Percentiles rank a stretch among this genome's conserved stretches.
These are phyloP conservation scores for Russula sp. DNA, from an alignment of 768 basidiomycete species.

Conservation along the genomic window DNA sequence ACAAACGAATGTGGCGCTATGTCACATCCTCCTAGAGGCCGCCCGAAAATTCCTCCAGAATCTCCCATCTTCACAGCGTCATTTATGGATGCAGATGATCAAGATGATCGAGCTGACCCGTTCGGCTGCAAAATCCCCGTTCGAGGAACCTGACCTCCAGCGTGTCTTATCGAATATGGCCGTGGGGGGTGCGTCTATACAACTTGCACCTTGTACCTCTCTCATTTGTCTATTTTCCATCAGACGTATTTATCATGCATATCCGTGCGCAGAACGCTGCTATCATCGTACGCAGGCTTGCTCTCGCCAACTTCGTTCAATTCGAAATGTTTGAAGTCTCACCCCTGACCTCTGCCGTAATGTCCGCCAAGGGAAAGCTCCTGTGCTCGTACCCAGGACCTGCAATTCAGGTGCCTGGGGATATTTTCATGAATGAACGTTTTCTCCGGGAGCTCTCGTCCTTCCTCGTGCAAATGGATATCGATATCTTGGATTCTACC, in stretches of 20 bases:
- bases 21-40: not conserved
- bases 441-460: conserved; percentile 35
- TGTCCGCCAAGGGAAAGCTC: conserved; percentile 21
- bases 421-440: conserved; percentile 26
- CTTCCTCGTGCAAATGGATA: conserved; percentile 14
- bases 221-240: not conserved
- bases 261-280: conserved; percentile 46
- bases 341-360: conserved; percentile 33
- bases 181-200: not conserved
- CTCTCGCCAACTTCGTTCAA: conserved; percentile 24
- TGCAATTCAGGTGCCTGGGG: conserved; percentile 35
- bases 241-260: conserved; percentile 37
- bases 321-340: conserved; percentile 47
- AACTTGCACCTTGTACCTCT: not conserved
- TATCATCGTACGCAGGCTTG: conserved; percentile 29
- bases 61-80: not conserved
- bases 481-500: conserved; percentile 32
- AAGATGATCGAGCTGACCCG: conserved; percentile 4
- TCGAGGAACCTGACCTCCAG: not conserved
- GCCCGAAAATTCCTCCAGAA: not conserved
- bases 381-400: conserved; percentile 22
- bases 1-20: conserved; percentile 5
- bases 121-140: not conserved
- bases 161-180: not conserved
- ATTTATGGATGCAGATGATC: conserved; percentile 10